These are phyloP conservation scores for Ilex aquifolium DNA, from an alignment of 257 asterid genomes.

Conservation along the genomic window DNA sequence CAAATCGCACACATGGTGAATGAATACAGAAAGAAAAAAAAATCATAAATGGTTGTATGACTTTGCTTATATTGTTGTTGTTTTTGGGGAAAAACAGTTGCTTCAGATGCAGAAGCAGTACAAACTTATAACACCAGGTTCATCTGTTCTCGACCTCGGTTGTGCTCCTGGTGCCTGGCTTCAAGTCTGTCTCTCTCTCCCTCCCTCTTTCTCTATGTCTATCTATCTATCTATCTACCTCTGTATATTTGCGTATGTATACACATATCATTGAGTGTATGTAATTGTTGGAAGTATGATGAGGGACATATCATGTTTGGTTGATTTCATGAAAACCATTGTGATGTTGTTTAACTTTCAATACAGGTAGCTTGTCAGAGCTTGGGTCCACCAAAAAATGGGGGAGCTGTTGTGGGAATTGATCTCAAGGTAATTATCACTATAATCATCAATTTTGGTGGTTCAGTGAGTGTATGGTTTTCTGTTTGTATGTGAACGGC, in stretches of 20 bases:
- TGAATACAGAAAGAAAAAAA: too few species aligned
- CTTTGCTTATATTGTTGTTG: neutral
- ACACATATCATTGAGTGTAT: neutral
- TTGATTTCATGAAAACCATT: neutral
- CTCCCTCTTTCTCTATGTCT: neutral
- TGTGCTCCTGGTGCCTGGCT: slow-evolving; percentile 99
- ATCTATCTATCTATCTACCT: neutral
- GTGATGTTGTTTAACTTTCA: slow-evolving; percentile 3
- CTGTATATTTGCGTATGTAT: neutral
- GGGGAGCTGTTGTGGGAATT: slow-evolving; percentile 78
- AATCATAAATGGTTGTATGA: neutral
- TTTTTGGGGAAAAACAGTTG: slow-evolving; percentile 38
- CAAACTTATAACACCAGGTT: slow-evolving; percentile 62
- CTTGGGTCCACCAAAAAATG: slow-evolving; percentile 61
- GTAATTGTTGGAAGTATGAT: neutral
- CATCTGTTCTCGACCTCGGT: slow-evolving; percentile 86
- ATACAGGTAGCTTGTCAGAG: slow-evolving; percentile 82
- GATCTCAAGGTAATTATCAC: slow-evolving; percentile 50
- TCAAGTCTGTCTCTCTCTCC: slow-evolving; percentile 40
- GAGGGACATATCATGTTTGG: neutral
- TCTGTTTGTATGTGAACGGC: too few species aligned
- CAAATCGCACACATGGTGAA: neutral
- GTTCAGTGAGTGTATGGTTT: neutral
- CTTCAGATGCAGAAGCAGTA: slow-evolving; percentile 81
- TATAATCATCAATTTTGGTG: neutral